These are phyloP conservation scores for Dipteronia sinensis DNA, from an alignment of 345 rosid species.

Conservation along the genomic window DNA sequence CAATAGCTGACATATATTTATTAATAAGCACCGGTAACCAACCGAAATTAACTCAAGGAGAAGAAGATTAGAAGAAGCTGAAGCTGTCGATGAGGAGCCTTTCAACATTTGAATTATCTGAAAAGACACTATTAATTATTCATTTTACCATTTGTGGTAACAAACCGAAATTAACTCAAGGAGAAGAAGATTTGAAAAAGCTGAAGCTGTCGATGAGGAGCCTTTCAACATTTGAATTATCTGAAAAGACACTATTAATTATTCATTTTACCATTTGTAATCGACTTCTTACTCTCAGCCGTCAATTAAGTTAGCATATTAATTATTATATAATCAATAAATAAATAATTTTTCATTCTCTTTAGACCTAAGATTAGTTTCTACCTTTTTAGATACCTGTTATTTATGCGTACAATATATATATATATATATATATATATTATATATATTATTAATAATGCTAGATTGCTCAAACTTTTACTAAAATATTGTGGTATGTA, in stretches of 20 bases:
- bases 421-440: no score
- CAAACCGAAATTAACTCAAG: neutral
- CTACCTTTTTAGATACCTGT: no score
- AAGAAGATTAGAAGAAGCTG: neutral
- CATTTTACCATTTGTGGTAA: neutral
- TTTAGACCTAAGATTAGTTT: neutral
- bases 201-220: neutral
- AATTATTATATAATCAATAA: no score
- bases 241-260: neutral
- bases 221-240: constrained; percentile 15
- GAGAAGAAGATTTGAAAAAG: neutral
- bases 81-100: neutral
- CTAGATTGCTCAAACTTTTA: no score
- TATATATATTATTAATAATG: no score
- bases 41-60: neutral
- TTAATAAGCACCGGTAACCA: neutral
- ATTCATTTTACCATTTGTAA: neutral
- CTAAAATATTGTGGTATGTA: no score
- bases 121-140: neutral
- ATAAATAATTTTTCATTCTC: neutral
- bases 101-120: constrained; percentile 14
- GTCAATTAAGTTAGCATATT: neutral
- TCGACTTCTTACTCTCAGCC: neutral
- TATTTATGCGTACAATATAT: no score
- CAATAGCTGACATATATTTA: no score